These are phyloP conservation scores for Persicaria maculosa DNA, from an alignment of 148 eudicot genomes.

Conservation along the genomic window DNA sequence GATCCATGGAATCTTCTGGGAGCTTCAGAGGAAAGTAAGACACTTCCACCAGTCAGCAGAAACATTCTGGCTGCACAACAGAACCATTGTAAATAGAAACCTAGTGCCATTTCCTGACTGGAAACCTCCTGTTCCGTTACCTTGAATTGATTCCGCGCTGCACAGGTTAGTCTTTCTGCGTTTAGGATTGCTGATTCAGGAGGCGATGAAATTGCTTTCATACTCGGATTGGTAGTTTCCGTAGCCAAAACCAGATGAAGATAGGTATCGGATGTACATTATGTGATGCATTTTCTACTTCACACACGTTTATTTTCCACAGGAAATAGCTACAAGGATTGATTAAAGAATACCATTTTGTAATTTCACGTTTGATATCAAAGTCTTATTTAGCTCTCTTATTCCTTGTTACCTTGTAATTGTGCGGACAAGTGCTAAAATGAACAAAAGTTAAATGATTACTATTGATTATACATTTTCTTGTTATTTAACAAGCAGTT, in stretches of 20 bases:
- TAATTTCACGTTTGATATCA: neutral
- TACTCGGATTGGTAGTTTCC: neutral
- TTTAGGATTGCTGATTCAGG: neutral
- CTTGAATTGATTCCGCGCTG: constrained; percentile 26
- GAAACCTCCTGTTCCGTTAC: constrained; percentile 84
- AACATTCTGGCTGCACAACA: constrained; percentile 92
- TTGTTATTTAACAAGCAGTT: no score
- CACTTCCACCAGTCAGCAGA: constrained; percentile 83
- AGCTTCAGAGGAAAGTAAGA: constrained; percentile 79
- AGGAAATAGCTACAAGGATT: neutral
- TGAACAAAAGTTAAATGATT: no score
- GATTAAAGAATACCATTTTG: neutral
- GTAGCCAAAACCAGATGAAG: neutral
- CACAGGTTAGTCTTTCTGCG: neutral
- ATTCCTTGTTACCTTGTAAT: no score
- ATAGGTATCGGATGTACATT: constrained; percentile 4
- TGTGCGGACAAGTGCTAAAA: no score
- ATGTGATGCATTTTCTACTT: neutral
- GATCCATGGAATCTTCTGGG: constrained; percentile 72
- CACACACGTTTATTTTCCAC: neutral
- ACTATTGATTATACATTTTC: no score
- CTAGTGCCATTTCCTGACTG: constrained; percentile 59
- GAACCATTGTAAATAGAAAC: constrained; percentile 58
- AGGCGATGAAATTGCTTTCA: neutral
- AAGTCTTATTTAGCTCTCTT: no score